Percentiles rank a stretch among this genome's conserved stretches.
Evolutionary conservation across 2,329 filamentous ascomycete species (phyloP).

Genomic region (Aspergillus sp.): DNA sequence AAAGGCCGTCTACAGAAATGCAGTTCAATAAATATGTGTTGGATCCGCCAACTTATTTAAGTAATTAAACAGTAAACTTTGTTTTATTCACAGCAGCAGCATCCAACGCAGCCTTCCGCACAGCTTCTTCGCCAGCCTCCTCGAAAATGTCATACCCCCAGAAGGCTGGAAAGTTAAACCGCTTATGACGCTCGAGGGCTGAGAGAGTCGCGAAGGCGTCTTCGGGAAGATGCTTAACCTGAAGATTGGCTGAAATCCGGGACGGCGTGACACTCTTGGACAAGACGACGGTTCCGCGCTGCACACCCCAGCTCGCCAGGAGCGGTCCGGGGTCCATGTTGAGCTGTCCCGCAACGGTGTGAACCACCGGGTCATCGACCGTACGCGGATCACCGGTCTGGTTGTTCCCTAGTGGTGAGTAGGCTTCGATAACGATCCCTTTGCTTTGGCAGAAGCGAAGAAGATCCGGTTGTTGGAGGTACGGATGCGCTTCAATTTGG

Average conservation of each 20-base stretch:
- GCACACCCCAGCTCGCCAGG: constrained; percentile 55
- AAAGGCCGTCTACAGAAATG: no score
- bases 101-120: constrained; percentile 19
- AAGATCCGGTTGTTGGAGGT: constrained; percentile 47
- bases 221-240: constrained; percentile 29
- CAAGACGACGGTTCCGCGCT: constrained; percentile 54
- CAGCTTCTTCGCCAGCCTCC: constrained; percentile 26
- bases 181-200: constrained; percentile 31
- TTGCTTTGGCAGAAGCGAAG: constrained; percentile 53
- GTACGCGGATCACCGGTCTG: constrained; percentile 46
- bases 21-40: no score
- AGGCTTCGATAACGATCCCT: constrained; percentile 58
- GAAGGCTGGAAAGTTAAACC: constrained; percentile 32
- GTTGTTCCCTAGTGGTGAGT: constrained; percentile 52
- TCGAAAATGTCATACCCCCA: constrained; percentile 38
- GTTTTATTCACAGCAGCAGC: constrained; percentile 18
- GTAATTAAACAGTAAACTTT: constrained; percentile 22
- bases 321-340: constrained; percentile 57
- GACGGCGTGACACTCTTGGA: constrained; percentile 55
- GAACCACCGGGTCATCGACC: constrained; percentile 59
- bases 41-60: no score
- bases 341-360: constrained; percentile 61
- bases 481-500: constrained; percentile 50
- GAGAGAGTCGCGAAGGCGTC: constrained; percentile 27
- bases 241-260: constrained; percentile 49